Conservation (phyloP, 257 asterid species). For the Plantago major region DNA sequence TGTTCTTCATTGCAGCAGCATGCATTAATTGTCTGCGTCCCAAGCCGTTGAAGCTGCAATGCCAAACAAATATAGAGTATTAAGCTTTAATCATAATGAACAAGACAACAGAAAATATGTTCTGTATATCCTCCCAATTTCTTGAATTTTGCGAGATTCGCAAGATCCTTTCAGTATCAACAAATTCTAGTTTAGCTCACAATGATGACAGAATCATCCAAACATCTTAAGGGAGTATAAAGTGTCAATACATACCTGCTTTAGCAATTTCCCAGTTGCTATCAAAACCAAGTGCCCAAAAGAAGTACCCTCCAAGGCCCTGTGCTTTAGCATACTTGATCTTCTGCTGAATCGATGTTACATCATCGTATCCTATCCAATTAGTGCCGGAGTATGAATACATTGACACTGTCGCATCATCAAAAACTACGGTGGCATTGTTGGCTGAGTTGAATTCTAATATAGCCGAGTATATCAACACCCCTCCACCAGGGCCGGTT, state of each 20-base stretch:
- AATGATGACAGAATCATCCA: background rate
- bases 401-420: slow-evolving; percentile 44
- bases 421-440: slow-evolving; percentile 42
- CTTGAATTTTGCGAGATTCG: background rate
- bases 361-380: slow-evolving; percentile 69
- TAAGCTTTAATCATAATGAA: background rate
- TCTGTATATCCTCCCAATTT: background rate
- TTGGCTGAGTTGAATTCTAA: slow-evolving; percentile 34
- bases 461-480: slow-evolving; percentile 33
- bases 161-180: background rate
- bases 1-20: background rate
- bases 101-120: background rate
- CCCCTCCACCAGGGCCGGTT: slow-evolving; percentile 56
- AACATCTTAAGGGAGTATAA: too few species aligned
- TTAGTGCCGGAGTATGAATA: slow-evolving; percentile 45
- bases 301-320: slow-evolving; percentile 68
- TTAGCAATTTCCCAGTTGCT: slow-evolving; percentile 53
- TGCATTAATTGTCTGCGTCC: slow-evolving; percentile 41
- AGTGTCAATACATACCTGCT: slow-evolving; percentile 37
- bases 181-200: background rate
- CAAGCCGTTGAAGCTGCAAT: slow-evolving; percentile 54
- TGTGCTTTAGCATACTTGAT: slow-evolving; percentile 44
- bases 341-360: slow-evolving; percentile 29
- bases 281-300: slow-evolving; percentile 64
- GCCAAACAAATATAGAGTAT: slow-evolving; percentile 4